Percentiles rank a stretch among this genome's conserved stretches.
Evolutionary conservation across 768 basidiomycete species (phyloP).

Genomic region (Phylloporus arenicola): DNA sequence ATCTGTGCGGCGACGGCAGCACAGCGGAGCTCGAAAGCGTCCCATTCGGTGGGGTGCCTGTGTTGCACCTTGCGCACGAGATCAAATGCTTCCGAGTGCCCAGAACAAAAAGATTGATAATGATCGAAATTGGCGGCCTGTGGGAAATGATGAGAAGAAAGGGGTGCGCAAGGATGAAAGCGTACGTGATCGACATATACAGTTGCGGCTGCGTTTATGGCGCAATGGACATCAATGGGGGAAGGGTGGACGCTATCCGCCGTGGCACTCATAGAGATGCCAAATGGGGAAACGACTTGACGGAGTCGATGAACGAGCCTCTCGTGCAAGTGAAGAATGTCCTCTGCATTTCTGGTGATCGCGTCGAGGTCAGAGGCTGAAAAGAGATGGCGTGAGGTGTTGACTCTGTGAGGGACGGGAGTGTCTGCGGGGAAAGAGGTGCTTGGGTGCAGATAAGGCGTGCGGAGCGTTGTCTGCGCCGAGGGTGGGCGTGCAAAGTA

Average conservation of each 20-base stretch:
- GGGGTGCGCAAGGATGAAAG: neutral
- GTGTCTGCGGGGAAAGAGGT: conserved; percentile 9
- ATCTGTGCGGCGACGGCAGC: conserved; percentile 45
- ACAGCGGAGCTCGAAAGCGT: conserved; percentile 77
- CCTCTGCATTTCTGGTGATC: conserved; percentile 62
- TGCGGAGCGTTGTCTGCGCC: conserved; percentile 39
- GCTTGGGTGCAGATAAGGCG: conserved; percentile 32
- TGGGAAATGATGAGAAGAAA: conserved; percentile 4
- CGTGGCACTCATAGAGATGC: conserved; percentile 37
- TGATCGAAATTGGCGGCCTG: conserved; percentile 71
- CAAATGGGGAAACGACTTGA: conserved; percentile 45
- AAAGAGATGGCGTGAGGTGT: conserved; percentile 46
- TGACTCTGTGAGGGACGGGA: conserved; percentile 15
- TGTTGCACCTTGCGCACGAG: conserved; percentile 62
- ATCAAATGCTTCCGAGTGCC: conserved; percentile 77
- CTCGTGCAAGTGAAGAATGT: conserved; percentile 66
- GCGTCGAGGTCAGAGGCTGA: conserved; percentile 51
- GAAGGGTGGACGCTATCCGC: conserved; percentile 3
- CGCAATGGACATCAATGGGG: conserved; percentile 40
- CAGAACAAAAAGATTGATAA: conserved; percentile 85
- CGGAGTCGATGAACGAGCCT: conserved; percentile 54
- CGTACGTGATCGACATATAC: conserved; percentile 57
- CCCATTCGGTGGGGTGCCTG: conserved; percentile 71
- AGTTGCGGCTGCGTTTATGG: conserved; percentile 38
- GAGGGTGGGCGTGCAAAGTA: conserved; percentile 35